Percentiles rank a stretch among this genome's conserved stretches.
Conservation (phyloP, 2,329 filamentous ascomycete genomes). For the Juglanconis oblonga region DNA sequence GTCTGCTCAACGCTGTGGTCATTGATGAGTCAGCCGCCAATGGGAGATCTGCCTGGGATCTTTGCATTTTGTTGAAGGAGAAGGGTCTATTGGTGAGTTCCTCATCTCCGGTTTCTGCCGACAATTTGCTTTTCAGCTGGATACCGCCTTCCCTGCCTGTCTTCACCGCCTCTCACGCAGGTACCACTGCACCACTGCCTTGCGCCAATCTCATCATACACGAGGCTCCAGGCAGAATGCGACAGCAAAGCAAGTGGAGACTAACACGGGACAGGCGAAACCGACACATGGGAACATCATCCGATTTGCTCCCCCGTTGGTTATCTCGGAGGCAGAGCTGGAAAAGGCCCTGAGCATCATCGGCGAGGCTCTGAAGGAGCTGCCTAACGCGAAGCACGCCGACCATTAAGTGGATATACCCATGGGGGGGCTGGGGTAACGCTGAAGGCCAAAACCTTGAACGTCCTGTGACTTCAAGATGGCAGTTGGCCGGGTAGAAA, state of each 20-base stretch:
- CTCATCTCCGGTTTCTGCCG: constrained; percentile 7
- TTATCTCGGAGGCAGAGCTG: constrained; percentile 88
- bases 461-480: neutral
- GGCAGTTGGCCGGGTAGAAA: neutral
- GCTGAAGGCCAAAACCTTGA: neutral
- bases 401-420: constrained; percentile 27
- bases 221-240: neutral
- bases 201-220: neutral
- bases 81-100: constrained; percentile 83
- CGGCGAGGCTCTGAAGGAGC: constrained; percentile 73
- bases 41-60: constrained; percentile 89
- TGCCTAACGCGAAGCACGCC: constrained; percentile 61
- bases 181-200: constrained; percentile 6
- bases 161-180: constrained; percentile 14
- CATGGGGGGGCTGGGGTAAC: constrained; percentile 1
- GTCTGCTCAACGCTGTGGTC: constrained; percentile 90
- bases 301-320: constrained; percentile 90
- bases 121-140: constrained; percentile 1
- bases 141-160: constrained; percentile 3
- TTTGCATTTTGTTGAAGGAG: constrained; percentile 91
- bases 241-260: constrained; percentile 9
- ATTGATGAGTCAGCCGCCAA: constrained; percentile 87
- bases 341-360: constrained; percentile 76
- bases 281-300: constrained; percentile 99
- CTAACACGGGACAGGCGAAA: constrained; percentile 68